Conservation (phyloP, 306 rosid genomes). For the Ceratonia siliqua region DNA sequence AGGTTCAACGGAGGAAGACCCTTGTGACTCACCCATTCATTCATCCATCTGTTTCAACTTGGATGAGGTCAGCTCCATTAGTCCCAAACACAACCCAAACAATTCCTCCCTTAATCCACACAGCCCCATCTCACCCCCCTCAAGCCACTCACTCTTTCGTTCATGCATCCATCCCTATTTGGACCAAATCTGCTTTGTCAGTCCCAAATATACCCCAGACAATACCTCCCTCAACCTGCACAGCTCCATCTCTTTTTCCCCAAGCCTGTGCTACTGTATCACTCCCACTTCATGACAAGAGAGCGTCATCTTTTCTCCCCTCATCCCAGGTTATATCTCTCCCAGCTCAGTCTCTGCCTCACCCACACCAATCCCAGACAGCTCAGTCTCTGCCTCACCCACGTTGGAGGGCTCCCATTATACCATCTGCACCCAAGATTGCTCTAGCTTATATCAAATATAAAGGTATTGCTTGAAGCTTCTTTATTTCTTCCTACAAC, state of each 20-base stretch:
- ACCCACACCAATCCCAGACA: not conserved
- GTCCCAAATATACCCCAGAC: constrained; percentile 12
- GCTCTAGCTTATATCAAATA: constrained; percentile 22
- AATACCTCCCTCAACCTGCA: constrained; percentile 4
- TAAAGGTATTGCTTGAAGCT: constrained; percentile 33
- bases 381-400: constrained; percentile 24
- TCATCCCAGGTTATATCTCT: not conserved
- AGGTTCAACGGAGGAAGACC: constrained; percentile 32
- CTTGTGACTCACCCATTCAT: not conserved
- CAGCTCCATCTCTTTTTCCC: constrained; percentile 4
- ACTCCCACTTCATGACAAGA: constrained; percentile 7
- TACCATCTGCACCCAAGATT: not conserved
- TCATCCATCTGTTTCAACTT: constrained; percentile 21
- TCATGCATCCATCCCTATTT: constrained; percentile 1
- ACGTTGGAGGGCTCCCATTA: constrained; percentile 9
- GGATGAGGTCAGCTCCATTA: constrained; percentile 17
- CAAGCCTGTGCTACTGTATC: not conserved
- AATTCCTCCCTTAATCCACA: constrained; percentile 4
- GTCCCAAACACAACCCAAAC: constrained; percentile 27
- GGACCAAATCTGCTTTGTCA: constrained; percentile 16
- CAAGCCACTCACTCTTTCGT: constrained; percentile 5
- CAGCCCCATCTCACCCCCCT: constrained; percentile 13
- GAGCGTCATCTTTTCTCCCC: constrained; percentile 11
- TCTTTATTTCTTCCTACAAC: constrained; percentile 17
- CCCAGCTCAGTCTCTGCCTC: constrained; percentile 27